Base-by-base conservation (phyloP, 1,284 basidiomycete genomes). In the Megacollybia platyphylla region DNA sequence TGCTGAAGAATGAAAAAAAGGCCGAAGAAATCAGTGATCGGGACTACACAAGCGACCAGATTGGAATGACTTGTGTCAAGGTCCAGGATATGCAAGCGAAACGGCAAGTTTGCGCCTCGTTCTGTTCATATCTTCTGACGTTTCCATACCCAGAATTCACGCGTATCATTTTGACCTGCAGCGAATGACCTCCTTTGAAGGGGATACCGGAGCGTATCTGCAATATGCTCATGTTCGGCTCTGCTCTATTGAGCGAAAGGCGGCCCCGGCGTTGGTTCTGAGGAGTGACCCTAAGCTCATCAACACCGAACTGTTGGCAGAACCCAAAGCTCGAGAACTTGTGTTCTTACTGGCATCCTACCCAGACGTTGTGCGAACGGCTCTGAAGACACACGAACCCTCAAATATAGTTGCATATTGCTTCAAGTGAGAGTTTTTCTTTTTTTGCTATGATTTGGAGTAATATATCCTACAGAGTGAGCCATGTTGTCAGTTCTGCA, bases 41-140 rank as follows among this genome's bases (percentile, higher is more conserved):
- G 0, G 84, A 90, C 57, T 64, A 62, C 37, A 87, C 85, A 36
- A 80, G 81, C 47, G 74, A 76, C 53, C 87, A 97, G 59, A 81
- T 97, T 44, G 96, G 94, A 24, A 89, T 96, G 57, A 89, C 91
- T 0, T 93, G 91, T 5, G 85, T 99, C 57, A 98, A 98, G 71
- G 93, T 99, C 52, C 96, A 98, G 63, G 94, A 98, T 61, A 92
- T 97, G 91, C 73, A 82, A 35, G 90, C 87, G 20, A 97, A 93
- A 63, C 92, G 94, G 47, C 46, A 10, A 20, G 27, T n/a, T 27
- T 43, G 37, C 7, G 30, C 15, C 26, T 15, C 4, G 11, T 17
- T 26, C 20, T 20, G 2, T 26, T 32, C 9, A n/a, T 38, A 7
- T 24, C 3, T 28, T 6, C 26, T 26, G 24, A 13, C 17, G 11